These are phyloP conservation scores for Thalassiosira gravida DNA, from an alignment of 352 stramenopile genomes.

Conservation along the genomic window DNA sequence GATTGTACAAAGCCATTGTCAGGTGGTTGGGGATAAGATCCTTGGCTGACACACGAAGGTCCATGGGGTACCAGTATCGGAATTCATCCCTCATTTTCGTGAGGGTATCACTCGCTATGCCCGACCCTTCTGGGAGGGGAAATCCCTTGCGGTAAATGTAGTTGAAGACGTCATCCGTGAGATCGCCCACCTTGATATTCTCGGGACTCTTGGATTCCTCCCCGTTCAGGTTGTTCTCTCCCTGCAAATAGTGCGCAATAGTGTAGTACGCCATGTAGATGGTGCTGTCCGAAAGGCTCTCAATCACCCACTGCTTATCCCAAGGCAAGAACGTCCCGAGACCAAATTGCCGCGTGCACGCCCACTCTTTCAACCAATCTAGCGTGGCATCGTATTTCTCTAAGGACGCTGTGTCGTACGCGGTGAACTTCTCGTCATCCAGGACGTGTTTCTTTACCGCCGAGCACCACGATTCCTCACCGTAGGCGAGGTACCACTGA, in stretches of 20 bases:
- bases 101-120: conserved; percentile 90
- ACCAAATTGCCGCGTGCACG: conserved; percentile 96
- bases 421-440: conserved; percentile 90
- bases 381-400: conserved; percentile 96
- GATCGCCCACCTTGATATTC: conserved; percentile 83
- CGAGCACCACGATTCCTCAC: conserved; percentile 96
- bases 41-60: conserved; percentile 95
- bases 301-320: conserved; percentile 98
- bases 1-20: conserved; percentile 99
- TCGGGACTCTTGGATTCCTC: conserved; percentile 87
- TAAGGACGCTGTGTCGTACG: conserved; percentile 91
- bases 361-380: conserved; percentile 99
- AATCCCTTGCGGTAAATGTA: conserved; percentile 95
- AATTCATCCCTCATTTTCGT: conserved; percentile 95
- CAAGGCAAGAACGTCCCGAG: conserved; percentile 96
- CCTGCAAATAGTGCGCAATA: conserved; percentile 97
- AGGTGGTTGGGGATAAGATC: conserved; percentile 98
- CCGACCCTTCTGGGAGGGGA: conserved; percentile 86
- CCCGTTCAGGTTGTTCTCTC: conserved; percentile 91
- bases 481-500: conserved; percentile 99
- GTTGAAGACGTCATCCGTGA: conserved; percentile 97
- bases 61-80: conserved; percentile 99
- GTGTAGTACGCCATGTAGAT: conserved; percentile 99
- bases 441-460: conserved; percentile 93
- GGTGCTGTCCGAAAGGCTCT: conserved; percentile 98